phyloP scores from a whole-genome alignment of 2,329 filamentous ascomycete genomes.

The Aspergillus oerlinghausenensis region DNA sequence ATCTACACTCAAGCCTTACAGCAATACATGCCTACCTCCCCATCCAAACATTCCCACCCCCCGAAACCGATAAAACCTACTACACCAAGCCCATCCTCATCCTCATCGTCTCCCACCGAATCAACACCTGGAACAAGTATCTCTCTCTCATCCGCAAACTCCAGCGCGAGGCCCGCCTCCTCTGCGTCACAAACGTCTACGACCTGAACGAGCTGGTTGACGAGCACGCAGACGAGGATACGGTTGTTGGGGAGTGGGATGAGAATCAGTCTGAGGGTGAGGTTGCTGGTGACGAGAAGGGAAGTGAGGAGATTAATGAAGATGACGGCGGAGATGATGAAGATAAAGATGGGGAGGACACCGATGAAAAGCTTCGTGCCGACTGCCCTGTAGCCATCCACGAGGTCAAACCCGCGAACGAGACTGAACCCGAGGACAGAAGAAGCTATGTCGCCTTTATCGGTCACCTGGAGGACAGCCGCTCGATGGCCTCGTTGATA shows the following conservation, averaged over 20 bases:
- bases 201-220: constrained; percentile 1
- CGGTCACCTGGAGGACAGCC: constrained; percentile 10
- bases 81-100: neutral
- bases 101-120: neutral
- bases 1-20: too few species aligned
- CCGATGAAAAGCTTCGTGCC: neutral
- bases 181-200: neutral
- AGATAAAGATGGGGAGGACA: neutral
- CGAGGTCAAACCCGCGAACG: neutral
- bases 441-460: constrained; percentile 9
- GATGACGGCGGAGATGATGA: neutral
- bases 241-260: too few species aligned
- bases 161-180: constrained; percentile 4
- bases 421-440: neutral
- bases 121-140: constrained; percentile 1
- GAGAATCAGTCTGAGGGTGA: too few species aligned
- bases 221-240: neutral
- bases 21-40: neutral
- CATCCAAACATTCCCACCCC: neutral
- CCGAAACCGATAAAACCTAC: neutral
- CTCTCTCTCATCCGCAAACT: constrained; percentile 3
- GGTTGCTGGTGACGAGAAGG: neutral
- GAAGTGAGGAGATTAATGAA: neutral
- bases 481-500: constrained; percentile 10
- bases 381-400: constrained; percentile 10